Evolutionary conservation across 257 asterid genomes (phyloP).

Genomic region (Ilex asprella): DNA sequence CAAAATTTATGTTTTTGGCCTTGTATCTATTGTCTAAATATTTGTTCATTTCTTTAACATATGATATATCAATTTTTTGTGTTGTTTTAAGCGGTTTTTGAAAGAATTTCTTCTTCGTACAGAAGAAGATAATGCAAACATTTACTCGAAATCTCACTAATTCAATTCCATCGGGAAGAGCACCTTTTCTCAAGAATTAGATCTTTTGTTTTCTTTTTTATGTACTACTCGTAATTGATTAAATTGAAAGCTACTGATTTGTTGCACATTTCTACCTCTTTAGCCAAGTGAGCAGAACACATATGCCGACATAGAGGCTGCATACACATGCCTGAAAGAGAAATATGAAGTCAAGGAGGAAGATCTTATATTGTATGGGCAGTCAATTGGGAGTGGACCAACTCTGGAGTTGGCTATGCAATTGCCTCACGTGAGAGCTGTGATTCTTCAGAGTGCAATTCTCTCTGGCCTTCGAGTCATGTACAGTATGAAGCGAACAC

Average conservation of each 20-base stretch:
- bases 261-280: not conserved
- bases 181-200: too few relatives aligned
- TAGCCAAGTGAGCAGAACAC: slow-evolving; percentile 20
- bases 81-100: too few relatives aligned
- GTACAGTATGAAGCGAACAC: slow-evolving; percentile 10
- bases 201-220: not conserved
- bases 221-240: not conserved
- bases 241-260: not conserved
- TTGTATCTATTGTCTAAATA: too few relatives aligned
- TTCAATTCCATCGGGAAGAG: too few relatives aligned
- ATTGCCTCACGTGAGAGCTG: slow-evolving; percentile 10
- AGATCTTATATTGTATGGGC: slow-evolving; percentile 14
- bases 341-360: slow-evolving; percentile 15
- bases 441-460: slow-evolving; percentile 16
- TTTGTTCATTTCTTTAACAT: too few relatives aligned
- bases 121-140: too few relatives aligned
- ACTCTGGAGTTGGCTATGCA: slow-evolving; percentile 14
- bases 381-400: slow-evolving; percentile 19
- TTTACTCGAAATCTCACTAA: too few relatives aligned
- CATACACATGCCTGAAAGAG: slow-evolving; percentile 11
- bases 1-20: too few relatives aligned
- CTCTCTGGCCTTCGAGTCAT: slow-evolving; percentile 17
- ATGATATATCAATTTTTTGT: too few relatives aligned
- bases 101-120: too few relatives aligned
- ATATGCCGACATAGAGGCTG: slow-evolving; percentile 19